phyloP scores from a whole-genome alignment of 108 stramenopile genomes.

The Cyclotella distinguenda region DNA sequence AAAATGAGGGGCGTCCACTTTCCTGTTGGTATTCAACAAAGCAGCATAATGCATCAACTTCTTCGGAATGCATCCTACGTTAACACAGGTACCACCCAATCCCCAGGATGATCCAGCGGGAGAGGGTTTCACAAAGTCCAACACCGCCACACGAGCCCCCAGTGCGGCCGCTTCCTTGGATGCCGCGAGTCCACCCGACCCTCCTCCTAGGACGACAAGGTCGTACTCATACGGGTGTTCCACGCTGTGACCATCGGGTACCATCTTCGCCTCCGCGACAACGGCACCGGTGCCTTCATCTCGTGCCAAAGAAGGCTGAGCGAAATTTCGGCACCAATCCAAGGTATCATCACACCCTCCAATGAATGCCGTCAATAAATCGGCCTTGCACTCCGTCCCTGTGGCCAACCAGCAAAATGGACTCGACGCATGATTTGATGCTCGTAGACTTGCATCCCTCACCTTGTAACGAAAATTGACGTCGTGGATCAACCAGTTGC shows the following conservation, averaged over 20 bases:
- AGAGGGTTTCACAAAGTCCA: slow-evolving; percentile 96
- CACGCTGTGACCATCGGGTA: slow-evolving; percentile 62
- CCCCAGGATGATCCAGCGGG: slow-evolving; percentile 95
- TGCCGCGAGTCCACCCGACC: slow-evolving; percentile 92
- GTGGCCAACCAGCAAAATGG: slow-evolving; percentile 78
- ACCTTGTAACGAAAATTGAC: slow-evolving; percentile 9
- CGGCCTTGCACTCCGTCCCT: slow-evolving; percentile 34
- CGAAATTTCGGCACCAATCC: slow-evolving; percentile 70
- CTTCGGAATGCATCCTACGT: slow-evolving; percentile 98
- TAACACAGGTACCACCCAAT: slow-evolving; percentile 98
- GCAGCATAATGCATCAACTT: slow-evolving; percentile 96
- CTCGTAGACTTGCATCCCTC: slow-evolving; percentile 20
- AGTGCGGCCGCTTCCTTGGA: slow-evolving; percentile 92
- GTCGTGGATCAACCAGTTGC: slow-evolving; percentile 75
- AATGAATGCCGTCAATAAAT: slow-evolving; percentile 63
- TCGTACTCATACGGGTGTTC: slow-evolving; percentile 93
- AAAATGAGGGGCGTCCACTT: slow-evolving; percentile 65
- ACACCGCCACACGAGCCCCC: slow-evolving; percentile 92
- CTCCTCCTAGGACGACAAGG: slow-evolving; percentile 96
- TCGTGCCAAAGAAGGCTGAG: too few species aligned
- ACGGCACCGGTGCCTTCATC: background rate
- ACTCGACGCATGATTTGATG: slow-evolving; percentile 18
- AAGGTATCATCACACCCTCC: slow-evolving; percentile 85
- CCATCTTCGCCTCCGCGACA: background rate
- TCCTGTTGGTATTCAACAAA: slow-evolving; percentile 54